Percentiles rank a stretch among this genome's conserved stretches.
These are phyloP conservation scores for Asclepias syriaca DNA, from an alignment of 257 asterid species.

Conservation along the genomic window DNA sequence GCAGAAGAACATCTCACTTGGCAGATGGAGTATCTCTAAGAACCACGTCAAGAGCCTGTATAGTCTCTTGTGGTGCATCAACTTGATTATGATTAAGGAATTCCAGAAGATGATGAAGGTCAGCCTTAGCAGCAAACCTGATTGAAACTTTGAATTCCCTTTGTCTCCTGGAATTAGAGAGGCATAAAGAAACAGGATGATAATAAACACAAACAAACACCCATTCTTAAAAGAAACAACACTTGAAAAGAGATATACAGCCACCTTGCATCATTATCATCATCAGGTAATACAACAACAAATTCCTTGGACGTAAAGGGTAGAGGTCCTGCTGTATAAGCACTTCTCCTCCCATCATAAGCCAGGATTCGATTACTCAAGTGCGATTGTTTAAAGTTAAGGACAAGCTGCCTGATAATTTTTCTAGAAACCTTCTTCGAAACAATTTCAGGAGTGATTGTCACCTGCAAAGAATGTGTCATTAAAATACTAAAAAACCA, in stretches of 20 bases:
- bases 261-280: constrained; percentile 30
- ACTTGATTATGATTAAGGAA: constrained; percentile 43
- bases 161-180: constrained; percentile 46
- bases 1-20: constrained; percentile 15
- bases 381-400: constrained; percentile 22
- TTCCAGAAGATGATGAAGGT: constrained; percentile 44
- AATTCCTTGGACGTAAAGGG: constrained; percentile 69
- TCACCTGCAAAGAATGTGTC: constrained; percentile 33
- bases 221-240: neutral
- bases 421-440: constrained; percentile 52
- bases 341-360: constrained; percentile 72
- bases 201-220: neutral
- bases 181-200: neutral
- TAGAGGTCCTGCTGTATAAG: constrained; percentile 57
- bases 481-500: neutral
- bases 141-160: constrained; percentile 51
- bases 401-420: constrained; percentile 34
- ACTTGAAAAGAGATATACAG: neutral
- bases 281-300: constrained; percentile 31
- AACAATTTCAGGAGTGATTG: constrained; percentile 58
- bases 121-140: constrained; percentile 58
- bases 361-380: constrained; percentile 46
- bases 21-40: constrained; percentile 53
- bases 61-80: constrained; percentile 65
- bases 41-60: constrained; percentile 78